Base-by-base conservation (phyloP, 306 rosid genomes). In the Rosa persica region DNA sequence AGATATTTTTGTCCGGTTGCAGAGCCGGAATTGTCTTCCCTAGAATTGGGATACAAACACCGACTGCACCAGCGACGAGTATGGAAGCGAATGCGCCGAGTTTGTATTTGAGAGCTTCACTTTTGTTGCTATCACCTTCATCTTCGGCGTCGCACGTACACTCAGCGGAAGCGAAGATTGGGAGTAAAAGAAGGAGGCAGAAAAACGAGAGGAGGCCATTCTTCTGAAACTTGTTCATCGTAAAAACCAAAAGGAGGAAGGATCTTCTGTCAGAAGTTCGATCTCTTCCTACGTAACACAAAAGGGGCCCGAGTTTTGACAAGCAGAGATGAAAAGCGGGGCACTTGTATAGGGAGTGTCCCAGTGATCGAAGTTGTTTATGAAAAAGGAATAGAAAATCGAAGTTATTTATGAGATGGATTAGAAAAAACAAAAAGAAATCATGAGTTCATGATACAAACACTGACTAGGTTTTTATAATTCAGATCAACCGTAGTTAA, bases 21-120 rank as follows among this genome's bases (percentile, higher is more conserved):
- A 94, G 16, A 0, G 94, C 91, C 0, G 89, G 89, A 8, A 92
- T n/a, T 0, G 78, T 12, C 68, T 87, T 94, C 0, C 98, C 98
- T 0, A 90, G 75, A 2, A 89, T 54, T 0, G 97, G 98, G 0
- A 94, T 85, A 19, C 84, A 72, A 17, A 94, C 92, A 0, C 98
- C 94, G 1, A 90, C 0, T 20, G 90, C 84, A 52, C 97, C 81
- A 0, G 93, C 93, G 0, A 85, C 2, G 0, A 93, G 80, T 3
- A 93, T 93, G 0, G 95, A 82, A 3, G 81, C 77, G 1, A 93
- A 71, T 17, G 92, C 97, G 0, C 25, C 91, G 8, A 91, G 6
- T 71, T 89, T 91, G 81, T 84, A 89, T 0, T 48, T 85, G 0
- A 80, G 49, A 0, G 95, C 97, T 60, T 83, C 23, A 0, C 27